Percentiles rank a stretch among this genome's conserved stretches.
Evolutionary conservation across 768 basidiomycete species (phyloP).

Genomic region (Tephrocybe sp.): DNA sequence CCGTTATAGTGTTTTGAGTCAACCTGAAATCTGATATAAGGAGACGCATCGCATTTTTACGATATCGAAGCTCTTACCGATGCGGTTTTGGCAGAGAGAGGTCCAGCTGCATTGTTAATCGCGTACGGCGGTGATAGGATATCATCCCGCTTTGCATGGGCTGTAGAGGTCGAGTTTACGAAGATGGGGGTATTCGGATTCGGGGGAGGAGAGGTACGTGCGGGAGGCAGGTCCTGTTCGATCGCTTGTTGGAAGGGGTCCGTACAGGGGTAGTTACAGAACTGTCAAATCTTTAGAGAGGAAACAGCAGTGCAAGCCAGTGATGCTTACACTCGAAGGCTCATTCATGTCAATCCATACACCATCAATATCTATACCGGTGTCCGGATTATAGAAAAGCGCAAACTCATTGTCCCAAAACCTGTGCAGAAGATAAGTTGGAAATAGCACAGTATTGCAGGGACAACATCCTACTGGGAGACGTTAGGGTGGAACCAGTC

Average conservation of each 20-base stretch:
- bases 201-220: conserved; percentile 46
- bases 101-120: conserved; percentile 55
- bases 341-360: conserved; percentile 81
- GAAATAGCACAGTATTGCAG: not conserved
- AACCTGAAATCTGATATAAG: conserved; percentile 23
- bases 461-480: conserved; percentile 34
- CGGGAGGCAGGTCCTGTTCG: conserved; percentile 51
- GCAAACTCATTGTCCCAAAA: conserved; percentile 65
- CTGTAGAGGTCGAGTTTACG: conserved; percentile 17
- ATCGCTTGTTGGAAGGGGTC: conserved; percentile 59
- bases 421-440: conserved; percentile 22
- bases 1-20: conserved; percentile 55
- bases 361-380: conserved; percentile 65
- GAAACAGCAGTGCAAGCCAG: not conserved
- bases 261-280: conserved; percentile 60
- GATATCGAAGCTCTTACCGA: conserved; percentile 33
- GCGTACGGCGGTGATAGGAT: conserved; percentile 53
- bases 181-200: conserved; percentile 54
- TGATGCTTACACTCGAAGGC: conserved; percentile 51
- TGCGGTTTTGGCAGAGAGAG: conserved; percentile 52
- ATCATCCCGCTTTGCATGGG: conserved; percentile 26
- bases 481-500: conserved; percentile 63
- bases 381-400: conserved; percentile 48
- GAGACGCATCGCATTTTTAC: not conserved
- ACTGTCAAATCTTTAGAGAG: conserved; percentile 30